These are phyloP conservation scores for Penicillium verrucosum DNA, from an alignment of 2,329 filamentous ascomycete species.

Conservation along the genomic window DNA sequence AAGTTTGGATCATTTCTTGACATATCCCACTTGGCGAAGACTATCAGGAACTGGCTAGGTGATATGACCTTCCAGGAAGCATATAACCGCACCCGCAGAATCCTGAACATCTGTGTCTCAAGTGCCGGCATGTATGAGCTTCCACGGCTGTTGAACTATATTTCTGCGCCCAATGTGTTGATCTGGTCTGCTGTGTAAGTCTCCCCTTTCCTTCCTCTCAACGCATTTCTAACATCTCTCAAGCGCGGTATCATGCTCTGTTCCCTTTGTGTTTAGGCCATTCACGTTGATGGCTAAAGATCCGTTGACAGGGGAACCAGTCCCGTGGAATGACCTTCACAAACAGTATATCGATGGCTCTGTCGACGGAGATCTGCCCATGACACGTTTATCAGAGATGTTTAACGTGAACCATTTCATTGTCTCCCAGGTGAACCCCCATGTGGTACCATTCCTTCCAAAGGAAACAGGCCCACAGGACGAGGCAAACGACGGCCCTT, in stretches of 20 bases:
- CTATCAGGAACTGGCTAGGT: constrained; percentile 77
- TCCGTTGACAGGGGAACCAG: constrained; percentile 69
- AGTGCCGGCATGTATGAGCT: constrained; percentile 83
- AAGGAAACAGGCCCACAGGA: constrained; percentile 60
- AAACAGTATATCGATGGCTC: constrained; percentile 92
- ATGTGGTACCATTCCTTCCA: constrained; percentile 80
- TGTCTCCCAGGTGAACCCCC: constrained; percentile 93
- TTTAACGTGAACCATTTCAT: constrained; percentile 99
- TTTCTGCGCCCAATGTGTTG: constrained; percentile 89
- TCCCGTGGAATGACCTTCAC: constrained; percentile 80
- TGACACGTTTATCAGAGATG: constrained; percentile 85
- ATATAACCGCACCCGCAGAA: constrained; percentile 87
- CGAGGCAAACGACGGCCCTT: constrained; percentile 30
- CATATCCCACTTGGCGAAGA: constrained; percentile 72
- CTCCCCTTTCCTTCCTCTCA: not conserved
- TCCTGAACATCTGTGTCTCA: constrained; percentile 92
- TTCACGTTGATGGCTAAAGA: constrained; percentile 81
- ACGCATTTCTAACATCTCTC: constrained; percentile 12
- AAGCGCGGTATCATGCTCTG: constrained; percentile 84
- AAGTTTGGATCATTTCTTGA: constrained; percentile 85
- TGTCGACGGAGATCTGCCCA: constrained; percentile 89
- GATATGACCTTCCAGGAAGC: constrained; percentile 94
- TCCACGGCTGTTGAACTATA: constrained; percentile 82
- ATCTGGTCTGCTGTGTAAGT: constrained; percentile 87
- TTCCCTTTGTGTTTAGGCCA: constrained; percentile 79